A percentile compares a stretch with the other conserved stretches of the same genome.
Evolutionary conservation across 2,329 filamentous ascomycete genomes (phyloP).

Genomic region (Leptographium wingfieldii): DNA sequence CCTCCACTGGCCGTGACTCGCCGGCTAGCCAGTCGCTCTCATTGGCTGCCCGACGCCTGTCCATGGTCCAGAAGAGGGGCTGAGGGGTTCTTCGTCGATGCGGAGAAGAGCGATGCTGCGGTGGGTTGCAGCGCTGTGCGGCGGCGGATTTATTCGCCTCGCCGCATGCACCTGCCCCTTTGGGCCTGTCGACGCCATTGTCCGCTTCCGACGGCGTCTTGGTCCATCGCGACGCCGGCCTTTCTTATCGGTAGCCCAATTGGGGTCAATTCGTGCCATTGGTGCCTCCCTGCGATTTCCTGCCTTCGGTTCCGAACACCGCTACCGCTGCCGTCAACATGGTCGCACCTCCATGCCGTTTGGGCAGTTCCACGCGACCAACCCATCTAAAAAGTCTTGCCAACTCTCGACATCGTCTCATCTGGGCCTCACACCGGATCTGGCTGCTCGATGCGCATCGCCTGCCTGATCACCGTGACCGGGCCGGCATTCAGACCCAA

Average conservation of each 20-base stretch:
- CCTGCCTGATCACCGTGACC: background rate
- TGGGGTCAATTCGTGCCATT: background rate
- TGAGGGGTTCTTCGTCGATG: background rate
- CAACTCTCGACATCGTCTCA: background rate
- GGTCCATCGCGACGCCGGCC: background rate
- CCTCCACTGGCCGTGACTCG: background rate
- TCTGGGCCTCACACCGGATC: background rate
- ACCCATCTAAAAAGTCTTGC: no score
- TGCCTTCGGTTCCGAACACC: background rate
- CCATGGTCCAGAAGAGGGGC: background rate
- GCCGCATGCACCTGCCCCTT: background rate
- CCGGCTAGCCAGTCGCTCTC: no score
- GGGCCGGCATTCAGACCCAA: background rate
- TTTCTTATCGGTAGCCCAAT: background rate
- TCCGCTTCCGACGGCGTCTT: background rate
- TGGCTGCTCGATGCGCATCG: background rate
- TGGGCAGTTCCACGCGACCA: slow-evolving; percentile 4
- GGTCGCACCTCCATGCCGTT: background rate
- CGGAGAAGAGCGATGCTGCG: background rate
- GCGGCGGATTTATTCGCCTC: background rate
- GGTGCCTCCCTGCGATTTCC: background rate
- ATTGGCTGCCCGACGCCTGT: no score
- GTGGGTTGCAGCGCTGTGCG: background rate
- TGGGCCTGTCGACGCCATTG: background rate
- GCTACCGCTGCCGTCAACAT: background rate